Base-by-base conservation (phyloP, 1,284 basidiomycete genomes). In the Ustilago crameri region DNA sequence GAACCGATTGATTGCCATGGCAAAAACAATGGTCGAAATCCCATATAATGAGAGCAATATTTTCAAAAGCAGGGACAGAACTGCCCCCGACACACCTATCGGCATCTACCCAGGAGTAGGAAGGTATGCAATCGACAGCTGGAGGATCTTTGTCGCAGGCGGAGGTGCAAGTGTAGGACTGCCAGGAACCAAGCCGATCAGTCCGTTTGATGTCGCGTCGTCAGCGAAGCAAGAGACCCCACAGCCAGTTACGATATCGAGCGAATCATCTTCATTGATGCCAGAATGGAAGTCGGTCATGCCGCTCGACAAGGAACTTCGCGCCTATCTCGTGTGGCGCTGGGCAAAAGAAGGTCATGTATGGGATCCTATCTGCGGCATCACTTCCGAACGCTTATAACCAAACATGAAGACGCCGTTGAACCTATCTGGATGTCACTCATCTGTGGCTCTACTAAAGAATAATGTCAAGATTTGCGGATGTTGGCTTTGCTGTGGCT, bases 221-320 rank as follows among this genome's bases (percentile, higher is more conserved):
- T n/a, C n/a, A 30, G 7, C 30, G 30, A 30, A 30, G 30, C 30
- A 30, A 30, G 30, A 5, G 30, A 7, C 30, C 30, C 7, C 30
- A 30, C 5, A 30, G 30, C 12, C 30, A 30, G 12, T 7, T 12
- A 12, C 12, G 30, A 37, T 18, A 3, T 26, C 12, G 18, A 15
- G 9, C 15, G 20, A 8, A 41, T 14, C 32, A 4, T 5, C 32
- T 2, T 32, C 12, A 14, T 8, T n/a, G 1, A 38, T 53, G 34
- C 52, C 56, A 14, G 68, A 65, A 18, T 72, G 69, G 63, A 66
- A 61, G 48, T 49, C 55, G 41, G 63, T 72, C 20, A 56, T 57
- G 54, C 58, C 69, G 9, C 55, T 72, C 4, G 59, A 72, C 48
- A 72, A 72, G 52, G 69, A 72, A 41, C 63, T 72, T 20, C 56